phyloP scores from a whole-genome alignment of 306 rosid species.

The Ammopiptanthus mongolicus region DNA sequence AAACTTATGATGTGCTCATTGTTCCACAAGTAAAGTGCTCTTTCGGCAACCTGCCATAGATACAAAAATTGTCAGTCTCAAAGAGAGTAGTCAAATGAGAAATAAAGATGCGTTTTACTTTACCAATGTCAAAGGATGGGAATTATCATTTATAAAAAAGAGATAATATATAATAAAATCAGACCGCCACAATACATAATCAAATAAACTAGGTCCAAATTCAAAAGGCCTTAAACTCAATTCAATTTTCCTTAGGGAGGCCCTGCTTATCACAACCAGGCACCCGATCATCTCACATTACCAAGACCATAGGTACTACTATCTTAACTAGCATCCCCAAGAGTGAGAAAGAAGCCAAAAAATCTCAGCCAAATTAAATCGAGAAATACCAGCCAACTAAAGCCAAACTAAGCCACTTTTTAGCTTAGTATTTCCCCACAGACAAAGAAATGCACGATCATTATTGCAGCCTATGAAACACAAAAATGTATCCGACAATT shows the following conservation, averaged over 20 bases:
- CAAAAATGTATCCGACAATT: neutral
- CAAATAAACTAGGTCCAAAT: conserved; percentile 4
- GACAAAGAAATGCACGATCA: neutral
- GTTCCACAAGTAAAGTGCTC: conserved; percentile 66
- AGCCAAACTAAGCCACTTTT: neutral
- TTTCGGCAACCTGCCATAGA: conserved; percentile 59
- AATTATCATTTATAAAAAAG: neutral
- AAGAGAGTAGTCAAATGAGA: neutral
- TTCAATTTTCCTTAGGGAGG: neutral
- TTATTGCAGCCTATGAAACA: neutral
- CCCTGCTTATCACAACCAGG: neutral
- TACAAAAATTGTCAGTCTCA: conserved; percentile 9
- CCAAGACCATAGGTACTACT: neutral
- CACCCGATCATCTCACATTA: neutral
- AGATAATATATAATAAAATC: neutral
- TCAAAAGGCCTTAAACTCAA: conserved; percentile 6
- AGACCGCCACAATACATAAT: neutral
- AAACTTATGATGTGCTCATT: conserved; percentile 51
- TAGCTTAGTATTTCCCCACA: neutral
- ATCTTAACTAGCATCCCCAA: neutral
- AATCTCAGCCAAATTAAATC: neutral
- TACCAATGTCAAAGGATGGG: neutral
- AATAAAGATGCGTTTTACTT: neutral
- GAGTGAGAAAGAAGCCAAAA: neutral
- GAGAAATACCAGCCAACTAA: neutral